These are phyloP conservation scores for Lecanicillium sp. DNA, from an alignment of 2,329 filamentous ascomycete genomes.

Conservation along the genomic window DNA sequence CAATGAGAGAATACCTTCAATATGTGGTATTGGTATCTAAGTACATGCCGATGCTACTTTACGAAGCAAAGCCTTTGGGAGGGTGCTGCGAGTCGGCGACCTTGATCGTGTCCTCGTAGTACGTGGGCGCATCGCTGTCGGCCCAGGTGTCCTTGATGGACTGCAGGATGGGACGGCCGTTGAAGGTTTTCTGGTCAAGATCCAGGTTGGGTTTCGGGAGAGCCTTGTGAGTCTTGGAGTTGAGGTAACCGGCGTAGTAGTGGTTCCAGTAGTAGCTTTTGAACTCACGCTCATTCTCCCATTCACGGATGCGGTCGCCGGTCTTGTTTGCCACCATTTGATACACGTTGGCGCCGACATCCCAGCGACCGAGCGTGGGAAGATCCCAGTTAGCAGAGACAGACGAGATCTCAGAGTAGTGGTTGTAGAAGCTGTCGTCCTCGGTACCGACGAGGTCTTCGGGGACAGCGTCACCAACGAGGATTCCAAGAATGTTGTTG, in stretches of 20 bases:
- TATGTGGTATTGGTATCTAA: too few relatives aligned
- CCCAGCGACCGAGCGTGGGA: constrained; percentile 63
- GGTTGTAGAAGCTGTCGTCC: constrained; percentile 65
- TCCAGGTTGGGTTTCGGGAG: constrained; percentile 37
- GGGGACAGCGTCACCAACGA: constrained; percentile 69
- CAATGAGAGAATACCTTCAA: too few relatives aligned
- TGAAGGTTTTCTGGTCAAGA: constrained; percentile 23
- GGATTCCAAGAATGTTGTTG: constrained; percentile 64
- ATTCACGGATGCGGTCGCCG: constrained; percentile 43
- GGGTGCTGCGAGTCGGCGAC: constrained; percentile 37
- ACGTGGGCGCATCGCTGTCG: constrained; percentile 31
- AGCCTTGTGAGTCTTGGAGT: constrained; percentile 26
- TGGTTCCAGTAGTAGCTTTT: constrained; percentile 44
- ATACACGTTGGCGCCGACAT: constrained; percentile 66
- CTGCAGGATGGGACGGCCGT: constrained; percentile 30
- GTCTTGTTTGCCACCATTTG: constrained; percentile 54
- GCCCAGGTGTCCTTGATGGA: constrained; percentile 33
- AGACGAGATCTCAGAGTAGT: constrained; percentile 63
- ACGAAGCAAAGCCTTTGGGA: constrained; percentile 31
- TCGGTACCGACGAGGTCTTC: constrained; percentile 55
- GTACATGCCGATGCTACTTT: not conserved
- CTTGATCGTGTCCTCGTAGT: constrained; percentile 36
- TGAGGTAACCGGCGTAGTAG: constrained; percentile 47
- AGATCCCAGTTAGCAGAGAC: constrained; percentile 65
- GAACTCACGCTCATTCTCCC: constrained; percentile 28